These are phyloP conservation scores for Carex pumila DNA, from an alignment of 176 grass and related monocot species.

Conservation along the genomic window DNA sequence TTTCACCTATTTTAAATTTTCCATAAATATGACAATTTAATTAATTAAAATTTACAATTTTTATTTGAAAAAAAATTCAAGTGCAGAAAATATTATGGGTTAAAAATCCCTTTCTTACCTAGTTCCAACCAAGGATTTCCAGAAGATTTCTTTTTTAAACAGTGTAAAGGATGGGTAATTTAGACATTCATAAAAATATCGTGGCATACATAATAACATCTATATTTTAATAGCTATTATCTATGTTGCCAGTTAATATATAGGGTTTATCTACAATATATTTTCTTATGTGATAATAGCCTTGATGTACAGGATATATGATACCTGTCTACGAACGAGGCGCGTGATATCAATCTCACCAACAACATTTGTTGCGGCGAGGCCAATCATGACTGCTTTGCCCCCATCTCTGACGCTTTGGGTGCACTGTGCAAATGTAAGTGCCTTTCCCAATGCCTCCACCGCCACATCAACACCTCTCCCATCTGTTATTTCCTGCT, in stretches of 20 bases:
- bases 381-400: conserved; percentile 98
- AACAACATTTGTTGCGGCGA: conserved; percentile 67
- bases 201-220: background rate
- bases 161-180: background rate
- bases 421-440: conserved; percentile 72
- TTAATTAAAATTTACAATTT: background rate
- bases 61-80: background rate
- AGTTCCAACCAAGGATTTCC: background rate
- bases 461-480: conserved; percentile 94
- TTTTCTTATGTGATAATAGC: background rate
- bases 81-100: background rate
- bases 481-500: conserved; percentile 83
- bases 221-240: background rate
- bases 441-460: conserved; percentile 88
- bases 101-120: background rate
- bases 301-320: background rate
- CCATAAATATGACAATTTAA: background rate
- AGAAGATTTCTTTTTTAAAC: background rate
- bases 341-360: conserved; percentile 85
- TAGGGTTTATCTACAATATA: background rate
- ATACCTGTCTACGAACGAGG: conserved; percentile 90
- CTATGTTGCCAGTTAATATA: background rate
- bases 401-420: conserved; percentile 93
- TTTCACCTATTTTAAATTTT: conserved; percentile 52
- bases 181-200: background rate